phyloP scores from a whole-genome alignment of 306 rosid species.

The Medicago lupulina region DNA sequence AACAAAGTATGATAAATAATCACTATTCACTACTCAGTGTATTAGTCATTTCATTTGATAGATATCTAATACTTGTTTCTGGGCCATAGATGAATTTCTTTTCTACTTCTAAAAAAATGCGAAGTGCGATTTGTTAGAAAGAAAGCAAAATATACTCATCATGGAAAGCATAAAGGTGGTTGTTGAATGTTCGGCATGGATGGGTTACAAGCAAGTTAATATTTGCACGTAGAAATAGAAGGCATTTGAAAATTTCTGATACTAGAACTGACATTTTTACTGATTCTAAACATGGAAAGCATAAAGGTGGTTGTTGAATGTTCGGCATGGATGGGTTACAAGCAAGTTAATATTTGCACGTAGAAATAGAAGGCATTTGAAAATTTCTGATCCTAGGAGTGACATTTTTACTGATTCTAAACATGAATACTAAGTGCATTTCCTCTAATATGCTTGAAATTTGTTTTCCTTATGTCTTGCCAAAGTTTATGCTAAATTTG shows the following conservation, averaged over 20 bases:
- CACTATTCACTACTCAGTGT: conserved; percentile 10
- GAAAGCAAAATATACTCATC: neutral
- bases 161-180: conserved; percentile 27
- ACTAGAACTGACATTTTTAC: conserved; percentile 6
- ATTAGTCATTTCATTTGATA: conserved; percentile 23
- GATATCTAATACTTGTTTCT: conserved; percentile 8
- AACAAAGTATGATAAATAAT: conserved; percentile 10
- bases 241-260: conserved; percentile 31
- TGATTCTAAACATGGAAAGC: conserved; percentile 30
- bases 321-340: conserved; percentile 5
- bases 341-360: conserved; percentile 29
- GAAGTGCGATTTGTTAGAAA: neutral
- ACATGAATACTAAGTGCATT: conserved; percentile 15
- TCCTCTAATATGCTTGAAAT: conserved; percentile 29
- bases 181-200: conserved; percentile 21
- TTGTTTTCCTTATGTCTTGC: conserved; percentile 11
- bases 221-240: conserved; percentile 33
- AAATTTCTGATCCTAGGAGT: conserved; percentile 22
- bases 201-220: conserved; percentile 13
- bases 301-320: conserved; percentile 27
- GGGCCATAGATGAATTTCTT: conserved; percentile 25
- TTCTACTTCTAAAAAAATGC: neutral
- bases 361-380: conserved; percentile 33
- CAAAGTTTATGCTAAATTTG: conserved; percentile 21
- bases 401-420: conserved; percentile 21